phyloP scores from a whole-genome alignment of 129 eudicot genomes.

The Flaveria bidentis region DNA sequence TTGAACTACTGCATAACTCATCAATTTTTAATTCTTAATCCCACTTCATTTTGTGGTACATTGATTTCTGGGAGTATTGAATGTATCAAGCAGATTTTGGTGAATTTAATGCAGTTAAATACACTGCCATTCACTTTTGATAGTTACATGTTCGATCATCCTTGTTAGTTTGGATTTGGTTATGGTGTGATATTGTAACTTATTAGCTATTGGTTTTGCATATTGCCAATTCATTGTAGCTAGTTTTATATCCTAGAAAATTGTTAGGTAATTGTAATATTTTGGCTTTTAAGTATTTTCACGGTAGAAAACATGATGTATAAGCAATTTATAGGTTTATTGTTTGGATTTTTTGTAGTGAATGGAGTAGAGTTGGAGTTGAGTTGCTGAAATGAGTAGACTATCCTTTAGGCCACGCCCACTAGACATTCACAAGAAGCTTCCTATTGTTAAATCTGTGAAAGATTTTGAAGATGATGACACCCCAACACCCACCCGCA shows the following conservation, averaged over 20 bases:
- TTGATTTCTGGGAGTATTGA: neutral
- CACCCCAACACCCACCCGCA: slow-evolving; percentile 71
- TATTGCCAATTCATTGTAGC: neutral
- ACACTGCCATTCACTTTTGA: neutral
- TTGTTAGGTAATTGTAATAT: neutral
- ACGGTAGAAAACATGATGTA: neutral
- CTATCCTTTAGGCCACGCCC: slow-evolving; percentile 91
- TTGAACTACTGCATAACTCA: neutral
- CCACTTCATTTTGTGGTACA: neutral
- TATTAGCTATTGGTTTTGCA: neutral
- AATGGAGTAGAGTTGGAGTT: slow-evolving; percentile 26
- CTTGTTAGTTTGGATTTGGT: neutral
- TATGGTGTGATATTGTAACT: neutral
- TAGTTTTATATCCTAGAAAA: neutral
- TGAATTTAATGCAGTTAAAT: neutral
- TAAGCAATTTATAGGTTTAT: neutral
- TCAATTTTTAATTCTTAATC: too few relatives aligned
- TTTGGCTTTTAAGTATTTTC: neutral
- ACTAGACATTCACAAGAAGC: slow-evolving; percentile 85
- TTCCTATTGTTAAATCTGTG: slow-evolving; percentile 77
- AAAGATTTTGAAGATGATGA: slow-evolving; percentile 98
- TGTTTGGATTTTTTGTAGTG: slow-evolving; percentile 6
- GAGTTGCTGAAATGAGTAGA: slow-evolving; percentile 72
- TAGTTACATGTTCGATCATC: neutral
- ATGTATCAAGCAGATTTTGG: slow-evolving; percentile 13